Evolutionary conservation across 2,329 filamentous ascomycete species (phyloP), one percentile per base, ranked within the genome.

Genomic region (Colletotrichum spinosum): DNA sequence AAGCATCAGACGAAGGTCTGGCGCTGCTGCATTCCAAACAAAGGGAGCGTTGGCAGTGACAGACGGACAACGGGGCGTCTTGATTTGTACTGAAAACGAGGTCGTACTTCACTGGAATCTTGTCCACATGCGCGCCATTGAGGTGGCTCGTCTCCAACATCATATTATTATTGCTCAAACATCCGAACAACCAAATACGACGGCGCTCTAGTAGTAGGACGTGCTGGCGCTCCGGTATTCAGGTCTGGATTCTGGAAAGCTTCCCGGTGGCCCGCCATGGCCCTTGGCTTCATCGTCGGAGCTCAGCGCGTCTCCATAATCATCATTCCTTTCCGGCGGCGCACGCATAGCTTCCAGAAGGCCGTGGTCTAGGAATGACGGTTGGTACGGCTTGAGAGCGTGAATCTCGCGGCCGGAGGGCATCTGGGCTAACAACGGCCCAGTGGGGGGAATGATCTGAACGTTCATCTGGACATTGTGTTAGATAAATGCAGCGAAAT

Each of bases 371-470:
- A 97, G 78, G 1, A 79, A 75, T 0, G 91, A 91, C 0, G 88
- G 86, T 7, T 85, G 81, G 70, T 89, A 97, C 1, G 88, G 83
- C 72, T 90, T 90, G 41, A 93, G 81, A 0, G 83, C 85, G 69
- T 97, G 91, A 57, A 97, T 93, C 72, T 97, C 94, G 68, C 95
- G 88, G 2, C 95, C 95, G 1, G 92, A 95, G 0, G 96, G 95
- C 81, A 98, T 91, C 67, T 88, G 90, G 7, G 92, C 86, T 5
- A 97, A 78, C 9, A 97, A 80, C 0, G 91, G 86, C 12, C 89
- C 90, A 5, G 87, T 85, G 0, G 91, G 84, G 0, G 94, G 93
- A 38, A 98, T 86, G 2, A 83, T 60, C 75, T 97, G 93, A 0
- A 93, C 90, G 66, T 94, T 93, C 72, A 97, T 90, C 89, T 95